Base-by-base conservation (phyloP, 1,284 basidiomycete genomes). In the Papiliotrema laurentii region DNA sequence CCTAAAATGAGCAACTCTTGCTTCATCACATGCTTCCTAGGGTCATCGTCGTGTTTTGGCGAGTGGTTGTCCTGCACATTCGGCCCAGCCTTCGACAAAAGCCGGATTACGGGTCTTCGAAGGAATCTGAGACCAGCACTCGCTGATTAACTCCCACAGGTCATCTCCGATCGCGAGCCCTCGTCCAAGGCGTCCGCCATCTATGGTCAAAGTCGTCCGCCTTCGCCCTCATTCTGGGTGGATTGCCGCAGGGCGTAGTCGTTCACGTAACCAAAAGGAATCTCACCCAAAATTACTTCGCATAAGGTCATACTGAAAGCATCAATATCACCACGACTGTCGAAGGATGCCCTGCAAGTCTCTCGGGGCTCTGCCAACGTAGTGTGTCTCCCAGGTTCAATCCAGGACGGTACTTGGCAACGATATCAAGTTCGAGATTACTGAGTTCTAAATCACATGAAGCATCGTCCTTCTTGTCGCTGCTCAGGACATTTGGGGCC, bases 381-480 rank as follows among this genome's bases (percentile, higher is more conserved):
- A 84, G 71, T 0, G 81, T 83, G 4, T 81, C 83, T 60, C 78
- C 80, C 5, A 50, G 24, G 6, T 39, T 25, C 10, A 38, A 35
- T 34, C 41, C 49, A 19, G n/a, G 43, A 28, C 53, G 44, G 13
- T 56, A 61, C 31, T 56, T 54, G 31, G 45, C 42, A 4, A 40
- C 54, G 27, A 62, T 55, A 25, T 87, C 85, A 22, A 76, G 79
- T 73, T 83, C 85, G 78, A 89, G 82, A 68, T 85, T 82, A 58
- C 80, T 84, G 66, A 88, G 83, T 0, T 85, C 86, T 65, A 89
- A 89, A 63, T 88, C 86, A 13, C 83, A 81, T 47, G 89, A 81
- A 33, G 87, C 76, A 53, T 85, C 87, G 43, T 76, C 79, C 10
- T 78, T 75, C 2, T 76, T 70, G 57, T 86, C 83, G 58, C 83